A percentile compares a stretch with the other conserved stretches of the same genome.
phyloP scores from a whole-genome alignment of 2,329 filamentous ascomycete species.

The Arthrinium phaeospermum region DNA sequence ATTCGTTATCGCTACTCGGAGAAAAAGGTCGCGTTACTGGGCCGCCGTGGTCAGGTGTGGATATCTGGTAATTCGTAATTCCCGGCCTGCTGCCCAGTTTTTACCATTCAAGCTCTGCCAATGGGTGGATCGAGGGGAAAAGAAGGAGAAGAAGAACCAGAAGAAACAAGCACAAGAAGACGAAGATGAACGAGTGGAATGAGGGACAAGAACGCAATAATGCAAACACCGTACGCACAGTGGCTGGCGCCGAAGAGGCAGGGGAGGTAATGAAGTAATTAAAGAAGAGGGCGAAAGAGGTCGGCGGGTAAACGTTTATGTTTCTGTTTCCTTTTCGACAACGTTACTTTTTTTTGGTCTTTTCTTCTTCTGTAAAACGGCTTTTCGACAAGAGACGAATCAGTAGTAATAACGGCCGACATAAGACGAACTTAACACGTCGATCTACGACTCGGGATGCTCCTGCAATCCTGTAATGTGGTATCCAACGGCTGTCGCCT shows the following conservation, averaged over 20 bases:
- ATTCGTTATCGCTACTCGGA: neutral
- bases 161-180: neutral
- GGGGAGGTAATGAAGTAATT: neutral
- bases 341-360: no score
- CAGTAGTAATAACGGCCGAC: neutral
- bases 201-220: neutral
- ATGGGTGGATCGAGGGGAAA: neutral
- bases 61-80: neutral
- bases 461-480: neutral
- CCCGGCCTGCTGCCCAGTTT: neutral
- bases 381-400: neutral
- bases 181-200: neutral
- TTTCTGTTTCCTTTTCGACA: neutral
- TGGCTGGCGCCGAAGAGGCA: conserved; percentile 8
- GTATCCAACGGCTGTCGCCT: neutral
- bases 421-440: neutral
- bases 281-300: neutral
- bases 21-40: neutral
- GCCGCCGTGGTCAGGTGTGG: neutral
- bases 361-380: neutral
- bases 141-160: neutral
- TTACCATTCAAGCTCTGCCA: conserved; percentile 3
- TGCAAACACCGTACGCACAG: neutral
- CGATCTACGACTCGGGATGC: neutral
- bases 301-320: neutral